These are phyloP conservation scores for Clarireedia hainanense DNA, from an alignment of 2,329 filamentous ascomycete species.

Conservation along the genomic window DNA sequence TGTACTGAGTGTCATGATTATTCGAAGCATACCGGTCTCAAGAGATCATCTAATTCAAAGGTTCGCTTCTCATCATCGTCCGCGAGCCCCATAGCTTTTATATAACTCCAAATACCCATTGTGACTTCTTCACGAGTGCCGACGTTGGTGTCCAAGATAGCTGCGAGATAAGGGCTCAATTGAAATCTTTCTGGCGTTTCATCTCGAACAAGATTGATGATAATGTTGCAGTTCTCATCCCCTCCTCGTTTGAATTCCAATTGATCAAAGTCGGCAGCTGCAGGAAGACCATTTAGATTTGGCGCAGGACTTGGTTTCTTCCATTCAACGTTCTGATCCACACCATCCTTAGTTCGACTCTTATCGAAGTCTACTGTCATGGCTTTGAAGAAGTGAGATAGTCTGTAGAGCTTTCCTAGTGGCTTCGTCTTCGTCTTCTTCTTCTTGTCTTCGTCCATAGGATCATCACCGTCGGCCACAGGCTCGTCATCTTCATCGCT, in stretches of 20 bases:
- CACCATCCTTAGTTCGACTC: conserved; percentile 46
- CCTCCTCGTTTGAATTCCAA: conserved; percentile 85
- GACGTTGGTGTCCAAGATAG: conserved; percentile 78
- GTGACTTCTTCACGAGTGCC: conserved; percentile 83
- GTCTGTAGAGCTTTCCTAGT: conserved; percentile 43
- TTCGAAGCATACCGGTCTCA: conserved; percentile 59
- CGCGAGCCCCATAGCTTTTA: conserved; percentile 75
- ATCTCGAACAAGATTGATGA: conserved; percentile 76
- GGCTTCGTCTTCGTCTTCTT: conserved; percentile 31
- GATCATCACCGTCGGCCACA: conserved; percentile 28
- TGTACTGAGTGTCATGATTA: background rate
- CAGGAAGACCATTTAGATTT: conserved; percentile 41
- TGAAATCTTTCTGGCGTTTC: conserved; percentile 80
- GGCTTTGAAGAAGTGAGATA: conserved; percentile 78
- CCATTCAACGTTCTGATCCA: conserved; percentile 68
- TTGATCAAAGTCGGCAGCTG: conserved; percentile 77
- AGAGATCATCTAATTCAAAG: conserved; percentile 78
- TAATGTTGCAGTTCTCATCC: conserved; percentile 88
- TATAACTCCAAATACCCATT: conserved; percentile 93
- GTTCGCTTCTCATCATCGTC: conserved; percentile 93
- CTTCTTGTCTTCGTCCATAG: conserved; percentile 49
- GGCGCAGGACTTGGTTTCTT: conserved; percentile 61
- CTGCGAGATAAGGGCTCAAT: conserved; percentile 69
- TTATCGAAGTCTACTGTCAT: conserved; percentile 68
- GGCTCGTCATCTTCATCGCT: conserved; percentile 42